These are phyloP conservation scores for Coniochaeta ligniaria DNA, from an alignment of 2,329 filamentous ascomycete species.

Conservation along the genomic window DNA sequence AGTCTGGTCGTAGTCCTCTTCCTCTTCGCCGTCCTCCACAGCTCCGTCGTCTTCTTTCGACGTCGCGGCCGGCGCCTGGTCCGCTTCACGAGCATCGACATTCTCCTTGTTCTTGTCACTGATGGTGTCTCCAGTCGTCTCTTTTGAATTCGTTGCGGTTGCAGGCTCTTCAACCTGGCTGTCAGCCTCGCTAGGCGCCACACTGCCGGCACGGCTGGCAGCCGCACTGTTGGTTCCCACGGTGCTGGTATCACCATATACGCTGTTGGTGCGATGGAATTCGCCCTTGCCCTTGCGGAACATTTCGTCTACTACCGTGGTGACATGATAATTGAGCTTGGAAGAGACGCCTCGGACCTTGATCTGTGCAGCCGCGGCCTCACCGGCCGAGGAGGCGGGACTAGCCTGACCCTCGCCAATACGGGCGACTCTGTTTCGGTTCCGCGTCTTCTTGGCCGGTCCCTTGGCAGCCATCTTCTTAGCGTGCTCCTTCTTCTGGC, in stretches of 20 bases:
- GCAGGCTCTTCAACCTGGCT: not conserved
- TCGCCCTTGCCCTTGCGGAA: constrained; percentile 27
- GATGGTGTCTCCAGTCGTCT: not conserved
- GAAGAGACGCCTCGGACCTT: constrained; percentile 64
- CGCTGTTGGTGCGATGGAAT: constrained; percentile 34
- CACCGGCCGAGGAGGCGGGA: constrained; percentile 59
- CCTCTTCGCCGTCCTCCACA: constrained; percentile 6
- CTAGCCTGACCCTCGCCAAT: constrained; percentile 61
- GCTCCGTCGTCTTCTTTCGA: not conserved
- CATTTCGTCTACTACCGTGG: constrained; percentile 48
- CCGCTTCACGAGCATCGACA: not conserved
- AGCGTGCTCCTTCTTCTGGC: constrained; percentile 64
- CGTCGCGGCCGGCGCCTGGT: constrained; percentile 3
- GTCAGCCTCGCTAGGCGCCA: constrained; percentile 7
- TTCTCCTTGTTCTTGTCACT: constrained; percentile 8
- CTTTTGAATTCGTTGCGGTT: not conserved
- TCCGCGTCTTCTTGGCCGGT: constrained; percentile 32
- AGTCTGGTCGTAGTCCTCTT: constrained; percentile 1
- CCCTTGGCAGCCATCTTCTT: constrained; percentile 46
- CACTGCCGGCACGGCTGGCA: constrained; percentile 26
- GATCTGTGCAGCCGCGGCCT: constrained; percentile 62
- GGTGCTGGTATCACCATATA: constrained; percentile 34
- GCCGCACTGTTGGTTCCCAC: constrained; percentile 22
- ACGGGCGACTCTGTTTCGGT: constrained; percentile 45
- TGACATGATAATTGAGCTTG: constrained; percentile 60